Conservation (phyloP, 2,329 filamentous ascomycete species). For the Escovopsis sp. region DNA sequence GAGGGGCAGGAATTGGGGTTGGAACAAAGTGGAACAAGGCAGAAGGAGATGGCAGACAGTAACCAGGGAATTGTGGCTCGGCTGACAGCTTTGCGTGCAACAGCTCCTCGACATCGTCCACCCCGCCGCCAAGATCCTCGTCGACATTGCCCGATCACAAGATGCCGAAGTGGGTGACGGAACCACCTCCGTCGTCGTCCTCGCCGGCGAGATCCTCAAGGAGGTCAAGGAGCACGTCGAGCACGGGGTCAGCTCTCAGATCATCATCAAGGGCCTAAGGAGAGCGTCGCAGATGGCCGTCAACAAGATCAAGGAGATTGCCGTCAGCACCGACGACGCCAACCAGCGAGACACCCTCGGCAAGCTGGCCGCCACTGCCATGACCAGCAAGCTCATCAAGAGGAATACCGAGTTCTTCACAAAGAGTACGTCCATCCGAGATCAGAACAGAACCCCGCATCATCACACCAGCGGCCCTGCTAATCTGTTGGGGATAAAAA, state of each 20-base stretch:
- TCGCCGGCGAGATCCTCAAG: slow-evolving; percentile 95
- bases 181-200: slow-evolving; percentile 90
- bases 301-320: slow-evolving; percentile 98
- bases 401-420: slow-evolving; percentile 95
- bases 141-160: slow-evolving; percentile 96
- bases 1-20: too few relatives aligned
- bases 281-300: slow-evolving; percentile 81
- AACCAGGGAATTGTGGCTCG: slow-evolving; percentile 1
- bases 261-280: slow-evolving; percentile 90
- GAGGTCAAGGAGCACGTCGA: slow-evolving; percentile 94
- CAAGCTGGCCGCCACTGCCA: slow-evolving; percentile 87
- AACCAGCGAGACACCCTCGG: slow-evolving; percentile 76
- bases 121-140: slow-evolving; percentile 90
- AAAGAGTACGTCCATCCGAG: slow-evolving; percentile 53
- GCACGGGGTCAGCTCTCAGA: slow-evolving; percentile 91
- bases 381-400: slow-evolving; percentile 99
- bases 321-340: slow-evolving; percentile 66
- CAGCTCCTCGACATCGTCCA: slow-evolving; percentile 97
- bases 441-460: too few relatives aligned
- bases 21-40: not conserved
- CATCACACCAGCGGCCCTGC: too few relatives aligned
- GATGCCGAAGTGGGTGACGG: slow-evolving; percentile 98
- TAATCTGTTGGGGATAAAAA: not conserved
- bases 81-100: not conserved
- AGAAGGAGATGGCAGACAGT: not conserved